Conservation (phyloP, 2,329 filamentous ascomycete species). For the Blastomyces emzantsi region DNA sequence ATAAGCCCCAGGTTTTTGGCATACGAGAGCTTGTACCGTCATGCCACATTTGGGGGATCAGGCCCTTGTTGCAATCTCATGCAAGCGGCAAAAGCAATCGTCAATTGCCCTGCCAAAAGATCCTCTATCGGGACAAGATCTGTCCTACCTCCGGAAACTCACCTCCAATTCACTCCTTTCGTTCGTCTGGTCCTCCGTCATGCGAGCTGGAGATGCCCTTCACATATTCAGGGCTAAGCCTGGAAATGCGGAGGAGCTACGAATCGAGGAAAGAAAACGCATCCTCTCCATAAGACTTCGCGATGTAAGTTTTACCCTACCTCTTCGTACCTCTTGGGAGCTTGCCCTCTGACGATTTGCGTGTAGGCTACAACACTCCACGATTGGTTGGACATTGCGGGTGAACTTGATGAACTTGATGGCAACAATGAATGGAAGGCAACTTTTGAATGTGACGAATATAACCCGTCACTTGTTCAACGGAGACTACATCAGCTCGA, state of each 20-base stretch:
- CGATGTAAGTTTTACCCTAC: slow-evolving; percentile 43
- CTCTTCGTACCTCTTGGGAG: neutral
- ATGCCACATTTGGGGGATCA: slow-evolving; percentile 18
- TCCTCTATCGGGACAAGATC: neutral
- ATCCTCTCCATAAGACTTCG: slow-evolving; percentile 56
- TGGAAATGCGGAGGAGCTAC: slow-evolving; percentile 39
- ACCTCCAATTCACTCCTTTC: slow-evolving; percentile 28
- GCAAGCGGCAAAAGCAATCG: neutral
- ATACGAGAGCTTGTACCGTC: neutral
- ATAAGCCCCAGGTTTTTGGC: neutral
- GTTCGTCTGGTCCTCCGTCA: slow-evolving; percentile 18
- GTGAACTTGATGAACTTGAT: slow-evolving; percentile 68
- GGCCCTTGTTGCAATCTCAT: slow-evolving; percentile 8
- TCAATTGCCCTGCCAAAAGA: neutral
- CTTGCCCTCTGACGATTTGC: neutral
- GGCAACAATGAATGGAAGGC: slow-evolving; percentile 75
- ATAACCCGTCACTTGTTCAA: slow-evolving; percentile 60
- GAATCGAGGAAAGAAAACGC: slow-evolving; percentile 51
- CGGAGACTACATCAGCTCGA: slow-evolving; percentile 64
- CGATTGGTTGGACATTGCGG: slow-evolving; percentile 68
- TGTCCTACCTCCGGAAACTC: slow-evolving; percentile 19
- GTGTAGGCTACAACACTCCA: slow-evolving; percentile 37
- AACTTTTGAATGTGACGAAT: slow-evolving; percentile 57
- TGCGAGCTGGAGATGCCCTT: slow-evolving; percentile 29
- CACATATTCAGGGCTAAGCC: slow-evolving; percentile 45